These are phyloP conservation scores for Kwoniella shandongensis DNA, from an alignment of 768 basidiomycete genomes.

Conservation along the genomic window DNA sequence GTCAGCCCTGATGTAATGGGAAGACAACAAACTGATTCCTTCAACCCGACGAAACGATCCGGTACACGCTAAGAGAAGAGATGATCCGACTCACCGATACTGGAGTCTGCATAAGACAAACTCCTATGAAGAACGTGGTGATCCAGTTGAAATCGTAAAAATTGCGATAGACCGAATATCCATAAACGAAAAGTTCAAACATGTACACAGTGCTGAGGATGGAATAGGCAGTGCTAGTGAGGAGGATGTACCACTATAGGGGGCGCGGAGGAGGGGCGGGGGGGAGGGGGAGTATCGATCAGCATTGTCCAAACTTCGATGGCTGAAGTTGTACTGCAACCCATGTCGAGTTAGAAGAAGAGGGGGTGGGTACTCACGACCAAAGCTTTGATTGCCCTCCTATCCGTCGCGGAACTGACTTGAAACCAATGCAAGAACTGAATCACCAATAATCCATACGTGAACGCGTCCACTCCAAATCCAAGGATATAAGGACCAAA, in stretches of 20 bases:
- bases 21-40: no score
- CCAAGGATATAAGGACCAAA: slow-evolving; percentile 19
- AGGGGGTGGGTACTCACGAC: slow-evolving; percentile 8
- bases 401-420: slow-evolving; percentile 4
- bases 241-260: slow-evolving; percentile 8
- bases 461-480: slow-evolving; percentile 13
- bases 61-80: no score
- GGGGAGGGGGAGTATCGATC: no score
- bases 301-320: no score
- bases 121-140: slow-evolving; percentile 7
- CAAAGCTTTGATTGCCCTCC: background rate
- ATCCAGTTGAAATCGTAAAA: slow-evolving; percentile 13
- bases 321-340: no score
- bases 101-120: slow-evolving; percentile 1
- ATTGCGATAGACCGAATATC: slow-evolving; percentile 10
- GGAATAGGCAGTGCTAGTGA: slow-evolving; percentile 1
- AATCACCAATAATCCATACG: slow-evolving; percentile 10
- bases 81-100: slow-evolving; percentile 5
- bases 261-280: background rate
- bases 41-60: no score
- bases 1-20: background rate
- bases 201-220: slow-evolving; percentile 4
- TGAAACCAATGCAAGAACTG: slow-evolving; percentile 18
- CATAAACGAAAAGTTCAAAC: slow-evolving; percentile 17
- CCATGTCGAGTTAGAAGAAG: background rate